Base-by-base conservation (phyloP, 2,329 filamentous ascomycete species). In the Neurospora crassa region DNA sequence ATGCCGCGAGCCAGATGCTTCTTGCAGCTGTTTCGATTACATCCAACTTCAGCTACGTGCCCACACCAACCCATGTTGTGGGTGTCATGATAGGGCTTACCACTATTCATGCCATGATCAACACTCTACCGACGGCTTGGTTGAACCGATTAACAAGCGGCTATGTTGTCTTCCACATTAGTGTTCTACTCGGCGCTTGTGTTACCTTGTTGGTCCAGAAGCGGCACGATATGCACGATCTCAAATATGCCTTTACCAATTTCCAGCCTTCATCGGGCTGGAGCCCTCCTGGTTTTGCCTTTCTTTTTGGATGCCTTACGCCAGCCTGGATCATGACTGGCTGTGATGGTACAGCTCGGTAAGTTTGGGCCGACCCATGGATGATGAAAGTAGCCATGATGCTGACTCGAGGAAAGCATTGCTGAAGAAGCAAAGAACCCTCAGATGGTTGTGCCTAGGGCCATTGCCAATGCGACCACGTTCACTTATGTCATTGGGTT, bases 321-420 rank as follows among this genome's bases (percentile, higher is more conserved):
- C 87, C 87, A 45, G 84, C 83, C 24, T 89, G 87, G 87, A 88
- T 86, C 70, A 88, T 89, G 86, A 88, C 86, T 4, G 77, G 79
- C 71, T 78, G 77, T 68, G 78, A 79, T 68, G 78, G 77, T 67
- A 77, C 78, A 18, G 78, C 76, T 47, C 78, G 75, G 75, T 76
- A 70, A 68, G 72, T 40, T 6, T 37, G 43, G 2, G 2, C 6
- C 29, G 45, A 53, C n/a, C 20, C 12, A 14, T 16, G 3, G 45
- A 6, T 14, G 11, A 5, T 7, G 1, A 14, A 29, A 14, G n/a
- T 7, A 29, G 10, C 4, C 20, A 14, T 29, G 7, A 18, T 42
- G 40, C 67, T 68, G 12, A 53, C 20, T 29, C 45, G 5, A 16
- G 5, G 12, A 53, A 40, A 76, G 75, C 72, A 85, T 86, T 70